Base-by-base conservation (phyloP, 78 protist genomes). In the Andalucia godoyi region DNA sequence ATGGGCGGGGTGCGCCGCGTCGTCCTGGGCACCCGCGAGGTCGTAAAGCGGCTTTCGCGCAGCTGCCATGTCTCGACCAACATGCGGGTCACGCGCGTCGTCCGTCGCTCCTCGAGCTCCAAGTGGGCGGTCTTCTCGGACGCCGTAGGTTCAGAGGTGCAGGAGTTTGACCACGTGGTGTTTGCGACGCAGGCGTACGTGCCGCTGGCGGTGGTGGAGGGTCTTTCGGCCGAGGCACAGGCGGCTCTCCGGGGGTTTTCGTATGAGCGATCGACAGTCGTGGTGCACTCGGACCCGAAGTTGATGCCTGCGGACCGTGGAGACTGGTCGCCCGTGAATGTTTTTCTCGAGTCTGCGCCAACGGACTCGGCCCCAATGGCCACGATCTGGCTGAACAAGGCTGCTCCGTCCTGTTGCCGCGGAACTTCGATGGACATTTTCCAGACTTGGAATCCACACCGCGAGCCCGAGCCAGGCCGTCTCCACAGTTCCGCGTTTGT, bases 1-100 rank as follows among this genome's bases (percentile, higher is more conserved):
- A 38, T 45, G 23, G 62, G 62, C 45, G 62, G 50, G 43, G 50
- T 38, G 62, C 38, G 62, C 62, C 62, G 62, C 46, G 62, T 45
- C 33, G n/a, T 38, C 27, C 50, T 2, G 29, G 62, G 62, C 29
- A 55, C 62, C 36, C 46, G 62, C 1, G 62, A 55, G 17, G 62
- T 37, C 32, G 62, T 55, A 5, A 45, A 23, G 27, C 21, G 17
- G 45, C 42, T 55, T 2, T 7, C 2, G 32, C 15, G 10, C 12
- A 30, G 34, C 25, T 27, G 1, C 21, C 40, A 45, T 18, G 4
- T 1, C 5, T 10, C 38, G 27, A 12, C 25, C 17, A 2, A 32
- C 42, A 42, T 42, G 17, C 2, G 2, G 2, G 41, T 54, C 12
- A 34, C 41, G 0, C n/a, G 13, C 3, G 61, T 54, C 5, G 41